Percentiles rank a stretch among this genome's conserved stretches.
Conservation (phyloP, 805 yeast species). For the Sugiyamaella floridensis region DNA sequence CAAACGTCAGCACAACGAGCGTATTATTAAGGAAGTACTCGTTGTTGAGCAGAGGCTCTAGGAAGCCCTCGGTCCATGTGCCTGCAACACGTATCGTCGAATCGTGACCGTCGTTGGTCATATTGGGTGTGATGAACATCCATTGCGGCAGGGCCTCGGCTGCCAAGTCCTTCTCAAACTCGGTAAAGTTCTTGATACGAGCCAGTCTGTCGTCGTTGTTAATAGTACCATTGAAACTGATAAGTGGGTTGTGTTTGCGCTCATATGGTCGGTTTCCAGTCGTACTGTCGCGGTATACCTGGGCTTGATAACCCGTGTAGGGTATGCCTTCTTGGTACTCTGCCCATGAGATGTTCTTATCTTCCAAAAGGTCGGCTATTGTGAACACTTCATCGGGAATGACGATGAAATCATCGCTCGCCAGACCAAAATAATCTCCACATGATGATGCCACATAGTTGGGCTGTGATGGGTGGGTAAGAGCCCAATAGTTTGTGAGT, state of each 20-base stretch:
- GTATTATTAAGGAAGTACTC: conserved; percentile 42
- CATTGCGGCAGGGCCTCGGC: conserved; percentile 44
- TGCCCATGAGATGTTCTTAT: conserved; percentile 43
- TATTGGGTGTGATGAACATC: conserved; percentile 48
- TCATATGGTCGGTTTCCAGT: conserved; percentile 42
- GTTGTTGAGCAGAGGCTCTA: conserved; percentile 40
- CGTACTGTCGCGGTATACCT: conserved; percentile 39
- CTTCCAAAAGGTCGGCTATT: conserved; percentile 43
- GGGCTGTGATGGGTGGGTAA: conserved; percentile 50
- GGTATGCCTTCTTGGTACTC: conserved; percentile 50
- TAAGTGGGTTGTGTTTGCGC: conserved; percentile 47
- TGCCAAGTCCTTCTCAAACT: conserved; percentile 37
- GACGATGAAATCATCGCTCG: conserved; percentile 39
- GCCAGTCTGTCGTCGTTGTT: conserved; percentile 33
- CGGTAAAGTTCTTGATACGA: conserved; percentile 43
- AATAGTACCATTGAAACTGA: conserved; percentile 37
- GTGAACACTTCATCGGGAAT: conserved; percentile 43
- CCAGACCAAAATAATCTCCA: conserved; percentile 47
- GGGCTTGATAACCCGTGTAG: conserved; percentile 46
- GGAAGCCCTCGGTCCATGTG: conserved; percentile 40
- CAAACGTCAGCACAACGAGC: conserved; percentile 43
- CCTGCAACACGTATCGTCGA: conserved; percentile 41
- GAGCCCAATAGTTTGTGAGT: conserved; percentile 45
- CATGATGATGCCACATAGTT: conserved; percentile 45
- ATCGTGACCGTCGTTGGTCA: conserved; percentile 49